These are phyloP conservation scores for Aspergillus brasiliensis DNA, from an alignment of 2,329 filamentous ascomycete genomes.

Conservation along the genomic window DNA sequence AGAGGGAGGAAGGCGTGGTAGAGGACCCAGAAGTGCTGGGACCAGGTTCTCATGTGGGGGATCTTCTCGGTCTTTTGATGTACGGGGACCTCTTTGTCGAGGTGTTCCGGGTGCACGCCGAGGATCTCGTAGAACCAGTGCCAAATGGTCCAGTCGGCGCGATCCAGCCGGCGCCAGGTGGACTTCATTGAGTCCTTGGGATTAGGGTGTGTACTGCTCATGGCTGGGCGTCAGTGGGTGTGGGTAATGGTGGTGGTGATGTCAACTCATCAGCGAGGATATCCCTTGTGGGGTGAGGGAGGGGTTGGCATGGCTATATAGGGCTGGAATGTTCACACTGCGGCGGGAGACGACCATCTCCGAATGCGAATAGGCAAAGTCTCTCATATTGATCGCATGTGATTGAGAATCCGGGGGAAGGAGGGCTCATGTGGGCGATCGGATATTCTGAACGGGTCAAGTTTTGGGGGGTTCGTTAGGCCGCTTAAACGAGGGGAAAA, in stretches of 20 bases:
- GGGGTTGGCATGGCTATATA: conserved; percentile 3
- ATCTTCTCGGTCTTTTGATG: conserved; percentile 47
- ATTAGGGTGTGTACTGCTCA: conserved; percentile 17
- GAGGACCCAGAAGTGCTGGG: conserved; percentile 45
- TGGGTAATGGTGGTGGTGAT: conserved; percentile 9
- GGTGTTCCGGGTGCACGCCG: conserved; percentile 27
- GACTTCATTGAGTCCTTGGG: conserved; percentile 47
- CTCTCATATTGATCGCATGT: background rate
- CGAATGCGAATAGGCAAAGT: too few species aligned
- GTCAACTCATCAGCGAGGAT: too few species aligned
- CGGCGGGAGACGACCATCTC: background rate
- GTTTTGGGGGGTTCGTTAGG: conserved; percentile 1
- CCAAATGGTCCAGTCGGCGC: conserved; percentile 31
- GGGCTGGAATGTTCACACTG: background rate
- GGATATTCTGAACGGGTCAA: background rate
- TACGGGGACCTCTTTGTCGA: conserved; percentile 39
- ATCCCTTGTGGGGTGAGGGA: background rate
- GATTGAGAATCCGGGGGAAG: background rate
- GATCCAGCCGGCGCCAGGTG: conserved; percentile 38
- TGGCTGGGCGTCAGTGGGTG: conserved; percentile 8
- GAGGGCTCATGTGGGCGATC: conserved; percentile 5
- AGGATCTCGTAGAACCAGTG: conserved; percentile 39
- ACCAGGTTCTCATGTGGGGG: conserved; percentile 41
- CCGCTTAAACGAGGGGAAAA: background rate
- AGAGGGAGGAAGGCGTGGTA: conserved; percentile 42